Conservation (phyloP, 148 eudicot species). For the Vaccinium macrocarpon region DNA sequence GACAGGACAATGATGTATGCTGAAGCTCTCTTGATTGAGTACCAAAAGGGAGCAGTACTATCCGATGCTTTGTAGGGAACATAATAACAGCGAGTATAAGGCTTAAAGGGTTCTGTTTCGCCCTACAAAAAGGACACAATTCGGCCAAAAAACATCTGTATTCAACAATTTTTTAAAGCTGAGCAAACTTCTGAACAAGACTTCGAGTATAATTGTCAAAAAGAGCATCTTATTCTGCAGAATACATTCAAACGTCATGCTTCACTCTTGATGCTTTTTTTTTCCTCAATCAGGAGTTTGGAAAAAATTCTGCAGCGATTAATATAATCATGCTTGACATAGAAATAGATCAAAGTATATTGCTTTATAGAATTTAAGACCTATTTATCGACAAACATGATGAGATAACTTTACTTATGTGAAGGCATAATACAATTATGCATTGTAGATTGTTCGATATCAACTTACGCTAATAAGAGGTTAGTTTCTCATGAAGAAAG, state of each 20-base stretch:
- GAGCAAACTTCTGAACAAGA: neutral
- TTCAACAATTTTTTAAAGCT: neutral
- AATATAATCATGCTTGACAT: neutral
- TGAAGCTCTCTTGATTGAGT: slow-evolving; percentile 45
- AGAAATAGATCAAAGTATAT: neutral
- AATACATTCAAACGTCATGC: neutral
- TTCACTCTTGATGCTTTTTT: neutral
- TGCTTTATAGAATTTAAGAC: neutral
- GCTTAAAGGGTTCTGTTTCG: slow-evolving; percentile 50
- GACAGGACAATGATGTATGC: slow-evolving; percentile 44
- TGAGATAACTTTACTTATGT: neutral
- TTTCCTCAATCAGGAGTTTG: neutral
- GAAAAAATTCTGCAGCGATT: neutral
- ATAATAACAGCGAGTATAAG: slow-evolving; percentile 37
- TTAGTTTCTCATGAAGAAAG: neutral
- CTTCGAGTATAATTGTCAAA: neutral
- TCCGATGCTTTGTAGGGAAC: slow-evolving; percentile 43
- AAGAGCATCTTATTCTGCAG: neutral
- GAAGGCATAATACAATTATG: neutral
- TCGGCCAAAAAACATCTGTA: neutral
- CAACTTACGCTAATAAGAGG: neutral
- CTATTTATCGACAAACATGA: neutral
- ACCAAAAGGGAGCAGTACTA: slow-evolving; percentile 49
- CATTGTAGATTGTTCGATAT: neutral
- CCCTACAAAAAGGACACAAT: slow-evolving; percentile 29